Evolutionary conservation across 306 rosid genomes (phyloP).

Genomic region (Psophocarpus tetragonolobus): DNA sequence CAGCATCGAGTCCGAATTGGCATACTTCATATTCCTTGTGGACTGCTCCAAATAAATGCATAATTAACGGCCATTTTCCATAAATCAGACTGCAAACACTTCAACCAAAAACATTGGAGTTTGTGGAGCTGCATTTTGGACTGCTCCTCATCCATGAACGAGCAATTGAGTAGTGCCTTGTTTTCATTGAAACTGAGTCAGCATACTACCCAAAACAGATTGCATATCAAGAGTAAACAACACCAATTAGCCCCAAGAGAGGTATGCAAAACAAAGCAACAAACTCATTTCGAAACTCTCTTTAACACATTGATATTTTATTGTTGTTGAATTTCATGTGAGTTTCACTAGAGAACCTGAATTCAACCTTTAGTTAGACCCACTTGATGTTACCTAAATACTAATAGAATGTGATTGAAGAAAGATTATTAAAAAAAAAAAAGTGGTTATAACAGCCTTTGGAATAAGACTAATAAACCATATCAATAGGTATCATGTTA

Average conservation of each 20-base stretch:
- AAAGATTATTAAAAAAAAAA: background rate
- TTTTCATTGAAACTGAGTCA: background rate
- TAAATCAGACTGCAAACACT: background rate
- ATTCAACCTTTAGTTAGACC: background rate
- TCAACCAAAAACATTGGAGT: background rate
- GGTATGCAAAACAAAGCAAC: too few species aligned
- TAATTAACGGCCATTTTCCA: background rate
- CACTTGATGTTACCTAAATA: background rate
- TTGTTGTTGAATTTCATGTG: background rate
- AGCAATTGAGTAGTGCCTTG: too few species aligned
- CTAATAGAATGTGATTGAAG: background rate
- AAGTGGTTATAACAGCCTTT: background rate
- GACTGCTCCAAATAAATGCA: background rate
- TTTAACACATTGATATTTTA: too few species aligned
- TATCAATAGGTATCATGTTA: constrained; percentile 11
- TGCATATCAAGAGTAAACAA: too few species aligned
- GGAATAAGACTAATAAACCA: too few species aligned
- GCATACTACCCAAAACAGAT: background rate
- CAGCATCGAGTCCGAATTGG: background rate
- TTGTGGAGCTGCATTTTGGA: background rate
- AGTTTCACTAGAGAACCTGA: background rate
- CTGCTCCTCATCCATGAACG: background rate
- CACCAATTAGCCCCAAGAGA: too few species aligned
- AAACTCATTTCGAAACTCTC: too few species aligned
- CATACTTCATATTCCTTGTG: background rate